A percentile compares a stretch with the other conserved stretches of the same genome.
These are phyloP conservation scores for Adansonia gregorii DNA, from an alignment of 441 rosid genomes.

Conservation along the genomic window DNA sequence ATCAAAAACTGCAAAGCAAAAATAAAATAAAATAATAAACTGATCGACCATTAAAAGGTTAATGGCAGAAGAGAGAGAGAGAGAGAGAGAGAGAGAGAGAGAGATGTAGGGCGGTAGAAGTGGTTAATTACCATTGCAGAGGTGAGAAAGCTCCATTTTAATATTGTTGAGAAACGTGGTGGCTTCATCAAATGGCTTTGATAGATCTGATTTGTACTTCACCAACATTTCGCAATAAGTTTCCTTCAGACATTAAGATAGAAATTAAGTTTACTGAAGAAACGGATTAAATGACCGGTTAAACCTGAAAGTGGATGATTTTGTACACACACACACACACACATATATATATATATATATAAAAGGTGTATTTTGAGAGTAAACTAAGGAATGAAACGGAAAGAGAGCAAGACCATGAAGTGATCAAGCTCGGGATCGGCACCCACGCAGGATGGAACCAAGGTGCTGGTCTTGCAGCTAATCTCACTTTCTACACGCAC, in stretches of 20 bases:
- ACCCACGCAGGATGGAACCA: slow-evolving; percentile 33
- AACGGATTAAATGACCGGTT: background rate
- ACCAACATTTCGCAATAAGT: slow-evolving; percentile 51
- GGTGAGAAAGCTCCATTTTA: slow-evolving; percentile 51
- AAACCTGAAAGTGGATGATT: background rate
- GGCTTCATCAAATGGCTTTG: slow-evolving; percentile 64
- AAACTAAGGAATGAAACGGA: background rate
- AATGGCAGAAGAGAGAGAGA: no score
- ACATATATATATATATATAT: no score
- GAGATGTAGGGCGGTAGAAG: no score
- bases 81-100: no score
- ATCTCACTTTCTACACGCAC: slow-evolving; percentile 44
- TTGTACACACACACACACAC: no score
- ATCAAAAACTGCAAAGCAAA: background rate
- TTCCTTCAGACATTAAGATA: slow-evolving; percentile 39
- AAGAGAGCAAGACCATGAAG: slow-evolving; percentile 55
- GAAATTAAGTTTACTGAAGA: background rate
- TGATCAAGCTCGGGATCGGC: slow-evolving; percentile 71
- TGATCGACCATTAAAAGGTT: no score
- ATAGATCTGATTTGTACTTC: slow-evolving; percentile 59
- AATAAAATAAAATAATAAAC: slow-evolving; percentile 10
- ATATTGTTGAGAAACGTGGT: slow-evolving; percentile 50
- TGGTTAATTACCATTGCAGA: slow-evolving; percentile 42
- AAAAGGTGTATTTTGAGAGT: background rate
- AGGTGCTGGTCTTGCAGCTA: slow-evolving; percentile 24